These are phyloP conservation scores for Colletotrichum camelliae DNA, from an alignment of 2,329 filamentous ascomycete genomes.

Conservation along the genomic window DNA sequence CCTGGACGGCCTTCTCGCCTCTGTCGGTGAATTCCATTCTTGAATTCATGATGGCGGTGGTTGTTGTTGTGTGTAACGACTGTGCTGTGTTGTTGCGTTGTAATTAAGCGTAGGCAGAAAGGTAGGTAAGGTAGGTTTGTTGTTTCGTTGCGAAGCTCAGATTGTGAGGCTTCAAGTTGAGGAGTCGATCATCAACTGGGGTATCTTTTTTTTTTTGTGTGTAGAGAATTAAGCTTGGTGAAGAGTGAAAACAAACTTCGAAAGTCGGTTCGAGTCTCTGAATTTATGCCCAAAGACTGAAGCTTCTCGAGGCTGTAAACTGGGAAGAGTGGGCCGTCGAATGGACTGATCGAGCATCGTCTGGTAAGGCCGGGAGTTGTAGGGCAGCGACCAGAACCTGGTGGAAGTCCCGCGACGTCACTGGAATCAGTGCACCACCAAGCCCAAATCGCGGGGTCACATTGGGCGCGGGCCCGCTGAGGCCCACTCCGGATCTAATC, in stretches of 20 bases:
- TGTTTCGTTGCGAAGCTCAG: conserved; percentile 12
- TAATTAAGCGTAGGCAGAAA: conserved; percentile 17
- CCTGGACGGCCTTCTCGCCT: conserved; percentile 86
- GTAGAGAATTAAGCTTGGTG: not conserved
- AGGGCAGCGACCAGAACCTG: conserved; percentile 30
- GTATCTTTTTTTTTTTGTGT: conserved; percentile 3
- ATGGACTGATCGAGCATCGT: conserved; percentile 16
- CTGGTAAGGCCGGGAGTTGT: conserved; percentile 12
- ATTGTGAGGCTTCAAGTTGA: conserved; percentile 18
- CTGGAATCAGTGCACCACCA: conserved; percentile 21
- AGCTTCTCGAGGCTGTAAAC: not conserved
- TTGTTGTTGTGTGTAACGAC: conserved; percentile 23
- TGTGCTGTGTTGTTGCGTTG: conserved; percentile 19
- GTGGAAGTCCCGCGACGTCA: conserved; percentile 28
- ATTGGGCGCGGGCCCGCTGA: not conserved
- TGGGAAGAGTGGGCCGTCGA: conserved; percentile 17
- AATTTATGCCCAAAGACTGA: conserved; percentile 14
- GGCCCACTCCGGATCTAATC: not conserved
- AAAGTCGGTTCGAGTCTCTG: not conserved
- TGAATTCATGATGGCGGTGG: conserved; percentile 64
- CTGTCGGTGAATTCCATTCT: conserved; percentile 93
- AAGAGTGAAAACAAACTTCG: not conserved
- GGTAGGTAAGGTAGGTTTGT: not conserved
- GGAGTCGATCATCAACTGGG: conserved; percentile 17
- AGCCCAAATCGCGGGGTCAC: conserved; percentile 17